A percentile compares a stretch with the other conserved stretches of the same genome.
phyloP scores from a whole-genome alignment of 1,284 basidiomycete species.

The Neolentinus lepideus region DNA sequence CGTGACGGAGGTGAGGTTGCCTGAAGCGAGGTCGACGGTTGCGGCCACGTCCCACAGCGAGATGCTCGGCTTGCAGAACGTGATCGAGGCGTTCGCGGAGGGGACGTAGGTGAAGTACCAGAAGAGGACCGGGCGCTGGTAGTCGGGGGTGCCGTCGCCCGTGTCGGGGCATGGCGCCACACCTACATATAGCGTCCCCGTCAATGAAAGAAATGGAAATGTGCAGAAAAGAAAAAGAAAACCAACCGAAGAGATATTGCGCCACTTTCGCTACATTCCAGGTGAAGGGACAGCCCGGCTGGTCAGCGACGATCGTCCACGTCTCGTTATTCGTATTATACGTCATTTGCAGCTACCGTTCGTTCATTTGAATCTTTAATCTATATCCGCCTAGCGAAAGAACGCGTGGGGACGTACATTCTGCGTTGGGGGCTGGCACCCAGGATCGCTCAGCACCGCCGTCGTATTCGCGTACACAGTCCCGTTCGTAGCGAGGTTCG shows the following conservation, averaged over 20 bases:
- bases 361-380: no score
- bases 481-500: slow-evolving; percentile 20
- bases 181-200: background rate
- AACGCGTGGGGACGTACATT: slow-evolving; percentile 19
- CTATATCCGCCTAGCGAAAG: background rate
- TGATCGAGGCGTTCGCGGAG: slow-evolving; percentile 28
- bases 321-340: slow-evolving; percentile 17
- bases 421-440: slow-evolving; percentile 28
- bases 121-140: slow-evolving; percentile 43
- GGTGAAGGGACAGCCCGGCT: slow-evolving; percentile 29
- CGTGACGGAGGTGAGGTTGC: slow-evolving; percentile 28
- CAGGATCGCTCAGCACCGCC: slow-evolving; percentile 35
- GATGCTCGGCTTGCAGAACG: slow-evolving; percentile 37
- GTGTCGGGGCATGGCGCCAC: background rate
- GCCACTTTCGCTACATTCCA: slow-evolving; percentile 33
- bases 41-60: slow-evolving; percentile 30
- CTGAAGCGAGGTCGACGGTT: slow-evolving; percentile 15
- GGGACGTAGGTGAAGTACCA: slow-evolving; percentile 45
- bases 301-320: slow-evolving; percentile 35
- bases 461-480: slow-evolving; percentile 39
- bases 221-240: no score
- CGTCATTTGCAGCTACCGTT: slow-evolving; percentile 21
- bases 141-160: slow-evolving; percentile 14
- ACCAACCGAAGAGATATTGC: slow-evolving; percentile 32
- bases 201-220: no score